phyloP scores from a whole-genome alignment of 352 stramenopile genomes.

The Phytopythium kandeliae region DNA sequence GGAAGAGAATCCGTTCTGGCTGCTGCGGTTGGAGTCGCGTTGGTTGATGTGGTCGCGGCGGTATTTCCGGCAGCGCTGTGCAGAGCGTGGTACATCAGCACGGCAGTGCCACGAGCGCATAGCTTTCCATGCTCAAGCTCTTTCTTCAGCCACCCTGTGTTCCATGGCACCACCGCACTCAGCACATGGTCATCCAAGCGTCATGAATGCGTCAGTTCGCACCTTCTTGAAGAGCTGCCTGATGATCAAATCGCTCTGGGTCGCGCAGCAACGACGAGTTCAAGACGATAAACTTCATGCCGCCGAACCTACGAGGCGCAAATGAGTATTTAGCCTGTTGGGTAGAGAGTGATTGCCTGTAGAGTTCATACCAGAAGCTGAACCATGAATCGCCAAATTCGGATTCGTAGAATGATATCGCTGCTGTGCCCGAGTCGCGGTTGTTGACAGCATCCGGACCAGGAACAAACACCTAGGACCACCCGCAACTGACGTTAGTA shows the following conservation, averaged over 20 bases:
- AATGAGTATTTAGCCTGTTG: not conserved
- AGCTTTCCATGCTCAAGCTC: conserved; percentile 81
- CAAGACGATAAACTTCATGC: conserved; percentile 73
- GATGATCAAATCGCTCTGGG: conserved; percentile 16
- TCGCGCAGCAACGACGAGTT: conserved; percentile 47
- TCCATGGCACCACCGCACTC: not conserved
- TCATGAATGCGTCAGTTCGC: not conserved
- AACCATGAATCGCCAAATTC: conserved; percentile 65
- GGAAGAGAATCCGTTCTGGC: conserved; percentile 1
- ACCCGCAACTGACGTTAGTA: conserved; percentile 4
- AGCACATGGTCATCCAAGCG: not conserved
- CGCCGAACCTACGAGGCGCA: conserved; percentile 43
- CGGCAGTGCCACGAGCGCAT: conserved; percentile 56
- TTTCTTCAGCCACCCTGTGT: conserved; percentile 65
- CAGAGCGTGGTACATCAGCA: conserved; percentile 48
- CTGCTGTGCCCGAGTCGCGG: not conserved
- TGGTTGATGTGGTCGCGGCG: not conserved
- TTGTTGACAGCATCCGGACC: conserved; percentile 18
- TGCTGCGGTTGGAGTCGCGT: conserved; percentile 13
- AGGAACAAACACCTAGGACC: conserved; percentile 41
- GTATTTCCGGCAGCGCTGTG: not conserved
- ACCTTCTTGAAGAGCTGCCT: conserved; percentile 56
- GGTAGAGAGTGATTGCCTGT: not conserved
- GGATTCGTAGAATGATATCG: conserved; percentile 27
- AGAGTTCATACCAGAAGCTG: conserved; percentile 59